Evolutionary conservation across 129 eudicot genomes (phyloP), one percentile per base, ranked within the genome.

Genomic region (Solidago caesia): DNA sequence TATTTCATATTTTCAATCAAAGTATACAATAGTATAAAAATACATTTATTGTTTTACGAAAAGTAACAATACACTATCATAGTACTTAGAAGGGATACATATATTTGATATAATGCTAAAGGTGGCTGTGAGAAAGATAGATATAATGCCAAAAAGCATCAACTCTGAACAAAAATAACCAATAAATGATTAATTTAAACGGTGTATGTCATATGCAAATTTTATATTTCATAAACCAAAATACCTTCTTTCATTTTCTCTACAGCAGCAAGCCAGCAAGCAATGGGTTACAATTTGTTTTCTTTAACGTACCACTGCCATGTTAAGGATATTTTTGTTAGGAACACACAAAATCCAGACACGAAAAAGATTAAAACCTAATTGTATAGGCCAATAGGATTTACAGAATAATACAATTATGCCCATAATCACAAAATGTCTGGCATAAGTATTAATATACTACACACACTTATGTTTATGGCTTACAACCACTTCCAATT

Each of bases 211-310:
- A 51, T 27, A 43, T 14, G 41, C 16, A 52, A 13, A 44, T 59
- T 44, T 68, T 42, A 16, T 6, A 44, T 27, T 62, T 71, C 41
- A 43, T 59, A 46, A 56, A 53, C 29, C 39, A 42, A 58, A 75
- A 55, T 82, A 91, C 99, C 99, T 95, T 95, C 97, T 85, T 95
- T 95, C 99, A 95, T 95, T 85, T 95, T 95, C 86, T 91, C 99
- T 16, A 95, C 85, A 9, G 99, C n/a, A n/a, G n/a, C n/a, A n/a
- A n/a, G n/a, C n/a, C 96, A 47, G 92, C 96, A 72, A 95, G 92
- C 84, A 95, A 85, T 56, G 99, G 99, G 49, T 89, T 95, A 41
- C 99, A 77, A 75, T 87, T 83, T 21, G 97, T 95, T 89, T 87
- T 89, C 84, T 70, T 82, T 75, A 95, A n/a, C n/a, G n/a, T n/a